These are phyloP conservation scores for Vaccinium vitisidaea DNA, from an alignment of 148 eudicot species.

Conservation along the genomic window DNA sequence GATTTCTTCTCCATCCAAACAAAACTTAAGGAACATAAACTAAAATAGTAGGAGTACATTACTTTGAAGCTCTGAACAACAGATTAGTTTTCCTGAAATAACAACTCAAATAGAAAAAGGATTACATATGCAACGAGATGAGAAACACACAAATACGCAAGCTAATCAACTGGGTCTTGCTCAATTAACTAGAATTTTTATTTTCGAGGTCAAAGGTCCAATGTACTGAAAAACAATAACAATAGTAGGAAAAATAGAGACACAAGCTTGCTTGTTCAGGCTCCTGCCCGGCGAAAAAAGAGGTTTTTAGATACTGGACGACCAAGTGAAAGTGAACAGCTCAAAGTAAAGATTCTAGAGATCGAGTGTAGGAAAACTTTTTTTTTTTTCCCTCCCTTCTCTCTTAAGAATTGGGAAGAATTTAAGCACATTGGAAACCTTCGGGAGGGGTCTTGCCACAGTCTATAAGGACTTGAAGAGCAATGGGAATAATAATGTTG, in stretches of 20 bases:
- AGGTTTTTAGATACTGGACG: not conserved
- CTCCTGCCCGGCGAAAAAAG: not conserved
- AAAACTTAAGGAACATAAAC: too few relatives aligned
- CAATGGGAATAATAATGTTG: constrained; percentile 54
- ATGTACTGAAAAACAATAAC: not conserved
- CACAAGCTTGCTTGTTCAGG: not conserved
- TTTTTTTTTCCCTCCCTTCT: not conserved
- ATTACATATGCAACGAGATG: not conserved
- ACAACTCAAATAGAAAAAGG: not conserved
- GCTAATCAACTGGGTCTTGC: not conserved
- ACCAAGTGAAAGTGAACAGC: not conserved
- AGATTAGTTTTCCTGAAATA: not conserved
- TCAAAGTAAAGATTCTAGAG: not conserved
- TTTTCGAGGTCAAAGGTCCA: not conserved
- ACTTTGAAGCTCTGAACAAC: not conserved
- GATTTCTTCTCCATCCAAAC: too few relatives aligned
- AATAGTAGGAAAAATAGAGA: not conserved
- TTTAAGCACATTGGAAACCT: constrained; percentile 54
- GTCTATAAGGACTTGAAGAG: constrained; percentile 54
- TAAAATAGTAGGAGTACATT: not conserved
- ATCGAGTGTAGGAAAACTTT: not conserved
- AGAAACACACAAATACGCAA: not conserved
- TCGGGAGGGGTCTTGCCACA: constrained; percentile 67
- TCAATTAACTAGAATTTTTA: not conserved
- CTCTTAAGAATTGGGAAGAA: not conserved